Base-by-base conservation (phyloP, 768 basidiomycete genomes). In the Paxillus ammoniavirescens region DNA sequence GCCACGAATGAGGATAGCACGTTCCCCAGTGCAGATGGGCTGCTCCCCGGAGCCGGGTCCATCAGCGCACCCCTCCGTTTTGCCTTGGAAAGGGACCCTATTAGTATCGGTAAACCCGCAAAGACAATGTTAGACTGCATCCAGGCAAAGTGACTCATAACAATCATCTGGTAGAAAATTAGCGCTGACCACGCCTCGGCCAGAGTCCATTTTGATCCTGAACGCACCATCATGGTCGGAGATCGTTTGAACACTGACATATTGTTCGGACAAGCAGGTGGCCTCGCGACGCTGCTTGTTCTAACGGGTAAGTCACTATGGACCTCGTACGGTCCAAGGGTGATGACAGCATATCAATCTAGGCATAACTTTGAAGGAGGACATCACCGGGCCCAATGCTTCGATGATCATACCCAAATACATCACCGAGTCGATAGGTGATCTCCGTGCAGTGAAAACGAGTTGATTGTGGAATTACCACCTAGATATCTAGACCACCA, bases 161-260 rank as follows among this genome's bases (percentile, higher is more conserved):
- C 23, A 37, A 41, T 43, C 23, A 37, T 10, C 8, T 21, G 10
- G 47, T 55, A 23, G 10, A 30, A 17, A 21, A 36, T 30, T 42
- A 30, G 35, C 47, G 61, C 59, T 64, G 42, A 56, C 54, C 42
- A 26, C 41, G n/a, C 10, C 9, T 31, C 40, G 42, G 12, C 8
- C 44, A 97, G 94, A 70, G 84, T 95, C 61, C 68, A 89, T 44
- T 94, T 92, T 67, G 89, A 98, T 71, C 91, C 91, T 41, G 74
- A 79, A 55, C 77, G 85, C 49, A 94, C 95, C 14, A 84, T 98
- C 67, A 98, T 99, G 93, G 78, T 98, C 42, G 96, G 96, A 40
- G 96, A 99, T 73, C 83, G 96, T 55, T 78, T 99, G 59, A 89
- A 91, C 68, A 98, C 97, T 5, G 96, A 99, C 71, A 98, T 99